phyloP scores from a whole-genome alignment of 1,284 basidiomycete genomes.

The Marasmius oreades region DNA sequence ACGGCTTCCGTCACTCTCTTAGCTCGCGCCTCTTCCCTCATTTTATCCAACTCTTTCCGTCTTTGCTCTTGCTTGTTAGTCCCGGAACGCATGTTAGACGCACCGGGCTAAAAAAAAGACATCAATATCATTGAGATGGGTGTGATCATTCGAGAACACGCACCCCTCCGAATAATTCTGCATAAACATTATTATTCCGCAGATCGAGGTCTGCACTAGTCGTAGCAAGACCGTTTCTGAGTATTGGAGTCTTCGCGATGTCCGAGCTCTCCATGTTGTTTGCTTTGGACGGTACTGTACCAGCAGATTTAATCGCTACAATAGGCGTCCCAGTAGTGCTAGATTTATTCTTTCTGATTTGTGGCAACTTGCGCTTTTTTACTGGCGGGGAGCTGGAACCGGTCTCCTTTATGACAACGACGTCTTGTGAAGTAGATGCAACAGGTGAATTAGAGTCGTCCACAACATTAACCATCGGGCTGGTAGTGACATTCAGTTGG shows the following conservation, averaged over 20 bases:
- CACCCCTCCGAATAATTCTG: constrained; percentile 64
- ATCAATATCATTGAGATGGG: not conserved
- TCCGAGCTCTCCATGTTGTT: constrained; percentile 28
- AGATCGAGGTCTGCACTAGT: constrained; percentile 57
- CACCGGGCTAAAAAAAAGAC: constrained; percentile 36
- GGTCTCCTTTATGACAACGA: constrained; percentile 22
- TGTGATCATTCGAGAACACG: constrained; percentile 20
- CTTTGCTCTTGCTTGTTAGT: constrained; percentile 59
- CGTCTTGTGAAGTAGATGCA: not conserved
- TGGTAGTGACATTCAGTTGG: not conserved
- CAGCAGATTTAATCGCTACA: constrained; percentile 12
- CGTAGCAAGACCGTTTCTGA: not conserved
- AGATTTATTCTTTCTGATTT: constrained; percentile 70
- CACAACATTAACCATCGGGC: not conserved
- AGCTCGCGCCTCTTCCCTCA: constrained; percentile 67
- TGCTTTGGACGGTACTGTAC: constrained; percentile 16
- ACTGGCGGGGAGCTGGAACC: constrained; percentile 26
- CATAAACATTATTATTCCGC: constrained; percentile 57
- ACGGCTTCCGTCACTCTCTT: constrained; percentile 57
- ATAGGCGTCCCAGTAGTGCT: constrained; percentile 19
- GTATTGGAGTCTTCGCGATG: constrained; percentile 25
- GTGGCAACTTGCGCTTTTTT: constrained; percentile 66
- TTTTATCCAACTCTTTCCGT: constrained; percentile 60
- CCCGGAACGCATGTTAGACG: constrained; percentile 53
- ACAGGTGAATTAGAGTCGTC: constrained; percentile 12